Conservation (phyloP, 768 basidiomycete genomes). For the Lactifluus echinatus region DNA sequence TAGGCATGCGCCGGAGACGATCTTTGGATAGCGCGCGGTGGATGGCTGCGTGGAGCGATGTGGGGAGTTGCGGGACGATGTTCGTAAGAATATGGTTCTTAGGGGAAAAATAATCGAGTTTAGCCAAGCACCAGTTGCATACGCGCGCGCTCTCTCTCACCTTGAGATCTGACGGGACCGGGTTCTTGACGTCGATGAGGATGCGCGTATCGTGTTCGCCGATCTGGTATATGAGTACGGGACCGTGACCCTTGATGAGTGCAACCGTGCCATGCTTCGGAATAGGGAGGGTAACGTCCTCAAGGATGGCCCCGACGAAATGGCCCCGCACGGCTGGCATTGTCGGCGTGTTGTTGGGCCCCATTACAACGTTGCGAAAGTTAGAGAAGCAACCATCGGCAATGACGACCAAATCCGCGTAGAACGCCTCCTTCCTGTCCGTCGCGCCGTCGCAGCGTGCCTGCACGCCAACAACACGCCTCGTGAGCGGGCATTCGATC, state of each 20-base stretch:
- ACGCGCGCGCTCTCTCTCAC: conserved; percentile 27
- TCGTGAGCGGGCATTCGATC: conserved; percentile 45
- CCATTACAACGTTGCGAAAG: conserved; percentile 63
- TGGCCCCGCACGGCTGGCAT: conserved; percentile 59
- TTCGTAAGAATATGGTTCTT: conserved; percentile 65
- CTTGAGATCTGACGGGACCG: conserved; percentile 76
- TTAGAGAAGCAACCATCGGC: conserved; percentile 96
- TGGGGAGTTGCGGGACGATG: conserved; percentile 76
- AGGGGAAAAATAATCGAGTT: not conserved
- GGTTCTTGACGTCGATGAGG: conserved; percentile 81
- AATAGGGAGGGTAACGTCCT: conserved; percentile 66
- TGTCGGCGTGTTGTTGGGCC: conserved; percentile 31
- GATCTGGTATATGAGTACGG: conserved; percentile 91
- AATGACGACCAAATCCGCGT: conserved; percentile 73
- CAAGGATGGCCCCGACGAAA: conserved; percentile 80
- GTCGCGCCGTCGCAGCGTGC: conserved; percentile 34
- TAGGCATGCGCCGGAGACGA: conserved; percentile 88
- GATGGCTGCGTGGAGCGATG: conserved; percentile 56
- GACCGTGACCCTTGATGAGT: conserved; percentile 72
- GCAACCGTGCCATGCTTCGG: conserved; percentile 77
- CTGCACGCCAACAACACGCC: conserved; percentile 57
- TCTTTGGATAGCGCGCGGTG: conserved; percentile 64
- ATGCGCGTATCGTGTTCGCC: conserved; percentile 84
- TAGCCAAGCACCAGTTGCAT: not conserved
- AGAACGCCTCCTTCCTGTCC: conserved; percentile 47